phyloP scores from a whole-genome alignment of 1,284 basidiomycete species.

The Fomitopsis schrenkii region DNA sequence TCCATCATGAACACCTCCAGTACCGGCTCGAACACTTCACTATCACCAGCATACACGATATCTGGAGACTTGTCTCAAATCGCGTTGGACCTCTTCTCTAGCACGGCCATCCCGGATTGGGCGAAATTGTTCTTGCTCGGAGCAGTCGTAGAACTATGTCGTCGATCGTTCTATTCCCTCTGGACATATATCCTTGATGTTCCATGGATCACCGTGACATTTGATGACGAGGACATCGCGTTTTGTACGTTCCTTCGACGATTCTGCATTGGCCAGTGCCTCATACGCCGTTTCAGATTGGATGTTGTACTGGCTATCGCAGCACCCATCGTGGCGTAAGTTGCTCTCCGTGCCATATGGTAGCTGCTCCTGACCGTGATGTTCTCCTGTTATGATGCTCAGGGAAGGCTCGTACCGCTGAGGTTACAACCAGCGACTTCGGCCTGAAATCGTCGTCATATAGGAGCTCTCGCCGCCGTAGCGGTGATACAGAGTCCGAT shows the following conservation, averaged over 20 bases:
- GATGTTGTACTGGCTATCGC: slow-evolving; percentile 26
- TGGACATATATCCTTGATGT: slow-evolving; percentile 45
- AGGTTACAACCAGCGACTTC: background rate
- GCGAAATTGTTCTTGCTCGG: slow-evolving; percentile 61
- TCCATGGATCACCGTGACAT: slow-evolving; percentile 60
- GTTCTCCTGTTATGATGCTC: too few relatives aligned
- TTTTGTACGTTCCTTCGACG: slow-evolving; percentile 39
- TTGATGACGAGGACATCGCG: slow-evolving; percentile 53
- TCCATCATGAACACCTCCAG: background rate
- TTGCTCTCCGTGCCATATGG: background rate
- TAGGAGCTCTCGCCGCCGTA: background rate
- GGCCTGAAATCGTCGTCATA: background rate
- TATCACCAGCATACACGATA: background rate
- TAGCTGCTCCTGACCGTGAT: background rate
- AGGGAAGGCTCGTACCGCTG: background rate
- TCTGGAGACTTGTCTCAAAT: background rate
- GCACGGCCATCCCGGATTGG: slow-evolving; percentile 56
- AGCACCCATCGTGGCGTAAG: background rate
- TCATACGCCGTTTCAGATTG: slow-evolving; percentile 9
- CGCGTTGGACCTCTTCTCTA: slow-evolving; percentile 30
- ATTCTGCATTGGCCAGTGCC: slow-evolving; percentile 21
- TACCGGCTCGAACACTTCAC: background rate
- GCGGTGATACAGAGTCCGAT: background rate
- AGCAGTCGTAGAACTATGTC: slow-evolving; percentile 51
- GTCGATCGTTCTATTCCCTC: slow-evolving; percentile 38